Evolutionary conservation across 768 basidiomycete genomes (phyloP), one percentile per base, ranked within the genome.

Genomic region (Pulveroboletus sp.): DNA sequence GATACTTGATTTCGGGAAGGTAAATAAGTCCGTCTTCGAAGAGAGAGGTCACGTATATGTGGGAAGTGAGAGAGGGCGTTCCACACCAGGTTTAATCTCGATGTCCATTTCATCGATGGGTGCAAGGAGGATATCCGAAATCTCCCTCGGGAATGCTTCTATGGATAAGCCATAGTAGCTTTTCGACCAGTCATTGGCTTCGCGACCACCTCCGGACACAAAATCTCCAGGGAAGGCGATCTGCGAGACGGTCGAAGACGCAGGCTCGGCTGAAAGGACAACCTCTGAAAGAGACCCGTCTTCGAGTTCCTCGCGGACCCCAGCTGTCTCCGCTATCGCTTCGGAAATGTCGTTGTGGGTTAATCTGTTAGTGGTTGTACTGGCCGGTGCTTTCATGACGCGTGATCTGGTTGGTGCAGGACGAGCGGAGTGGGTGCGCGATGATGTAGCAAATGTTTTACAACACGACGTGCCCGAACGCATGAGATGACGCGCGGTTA

Each of bases 1-100:
- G 80, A 62, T 97, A 98, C 65, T 96, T 95, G 61, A 97, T 98
- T 69, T 97, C 95, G 17, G 95, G 95, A 7, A 98, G 82, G 69
- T 97, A 98, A 10, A 96, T 71, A 37, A 98, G 75, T 5, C 95
- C 95, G 58, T 97, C 95, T 95, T 50, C 8, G 6, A 18, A 38
- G 32, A 48, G 53, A 15, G 18, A 43, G 7, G 24, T 50, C 18
- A 58, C 32, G 14, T 18, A 24, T 14, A 27, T 15, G 15, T 5
- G 6, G 2, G 1, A 21, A n/a, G n/a, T 15, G 21, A 33, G 18
- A 26, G 10, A 27, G 36, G 21, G 11, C 48, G 1, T 8, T 21
- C 13, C 82, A 44, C 40, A 88, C 93, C 94, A 48, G 95, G 95
- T 64, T 97, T 97, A 31, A 95, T 84, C 70, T 98, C 94, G 32